A percentile compares a stretch with the other conserved stretches of the same genome.
Evolutionary conservation across 306 rosid genomes (phyloP).

Genomic region (Trifolium fragiferum): DNA sequence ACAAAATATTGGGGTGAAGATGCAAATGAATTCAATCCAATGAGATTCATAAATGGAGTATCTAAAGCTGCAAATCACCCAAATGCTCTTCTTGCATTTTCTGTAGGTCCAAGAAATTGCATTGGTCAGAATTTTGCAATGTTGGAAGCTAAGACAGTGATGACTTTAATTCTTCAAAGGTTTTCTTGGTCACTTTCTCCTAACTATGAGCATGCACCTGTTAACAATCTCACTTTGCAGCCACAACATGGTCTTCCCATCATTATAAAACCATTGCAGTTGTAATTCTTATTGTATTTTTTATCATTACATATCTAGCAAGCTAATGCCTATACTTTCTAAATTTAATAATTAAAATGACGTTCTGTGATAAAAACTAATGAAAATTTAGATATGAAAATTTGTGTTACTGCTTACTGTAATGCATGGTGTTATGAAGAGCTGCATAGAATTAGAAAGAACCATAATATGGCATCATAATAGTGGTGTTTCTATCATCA

Average conservation of each 20-base stretch:
- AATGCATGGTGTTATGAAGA: no score
- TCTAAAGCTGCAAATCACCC: constrained; percentile 49
- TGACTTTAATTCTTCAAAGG: constrained; percentile 43
- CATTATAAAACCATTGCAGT: constrained; percentile 34
- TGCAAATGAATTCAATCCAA: constrained; percentile 55
- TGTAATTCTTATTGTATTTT: constrained; percentile 8
- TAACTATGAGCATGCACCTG: constrained; percentile 45
- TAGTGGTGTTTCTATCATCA: no score
- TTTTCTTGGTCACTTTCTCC: constrained; percentile 47
- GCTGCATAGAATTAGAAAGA: no score
- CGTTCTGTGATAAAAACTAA: no score
- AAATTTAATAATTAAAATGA: not conserved
- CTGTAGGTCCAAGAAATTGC: constrained; percentile 49
- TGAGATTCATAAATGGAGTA: constrained; percentile 49
- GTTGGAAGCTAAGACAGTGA: constrained; percentile 44
- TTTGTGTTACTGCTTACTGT: no score
- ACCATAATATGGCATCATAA: no score
- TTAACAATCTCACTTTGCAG: constrained; percentile 31
- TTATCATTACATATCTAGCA: not conserved
- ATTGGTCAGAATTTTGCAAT: constrained; percentile 53
- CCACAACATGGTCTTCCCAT: constrained; percentile 48
- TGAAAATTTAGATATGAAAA: no score
- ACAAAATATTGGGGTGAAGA: constrained; percentile 52
- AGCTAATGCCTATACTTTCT: not conserved
- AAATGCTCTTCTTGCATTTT: constrained; percentile 45